These are phyloP conservation scores for Suhomyces wounanorum DNA, from an alignment of 1,139 yeast genomes.

Conservation along the genomic window DNA sequence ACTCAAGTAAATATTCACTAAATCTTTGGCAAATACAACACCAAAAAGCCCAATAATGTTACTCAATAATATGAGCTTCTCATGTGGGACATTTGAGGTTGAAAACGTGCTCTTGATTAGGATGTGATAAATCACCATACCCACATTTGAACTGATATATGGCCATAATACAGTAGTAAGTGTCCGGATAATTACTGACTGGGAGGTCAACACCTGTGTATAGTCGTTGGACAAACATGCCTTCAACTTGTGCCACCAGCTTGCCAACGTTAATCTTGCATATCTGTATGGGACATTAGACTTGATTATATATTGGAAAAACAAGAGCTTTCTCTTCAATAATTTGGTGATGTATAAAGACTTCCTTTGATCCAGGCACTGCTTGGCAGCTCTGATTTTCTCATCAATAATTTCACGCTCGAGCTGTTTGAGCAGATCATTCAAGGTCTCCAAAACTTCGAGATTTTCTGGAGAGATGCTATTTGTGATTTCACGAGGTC, in stretches of 20 bases:
- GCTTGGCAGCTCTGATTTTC: not conserved
- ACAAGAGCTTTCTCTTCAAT: conserved; percentile 4
- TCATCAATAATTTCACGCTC: conserved; percentile 3
- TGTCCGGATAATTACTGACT: conserved; percentile 30
- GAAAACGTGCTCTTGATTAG: conserved; percentile 13
- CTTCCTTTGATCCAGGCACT: not conserved
- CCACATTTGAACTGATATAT: conserved; percentile 38
- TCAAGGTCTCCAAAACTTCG: conserved; percentile 29
- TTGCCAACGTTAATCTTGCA: conserved; percentile 8
- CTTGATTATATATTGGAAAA: conserved; percentile 5
- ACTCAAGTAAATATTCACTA: conserved; percentile 34
- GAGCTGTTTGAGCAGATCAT: conserved; percentile 10
- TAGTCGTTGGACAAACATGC: conserved; percentile 43
- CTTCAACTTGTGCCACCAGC: conserved; percentile 25
- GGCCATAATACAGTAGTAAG: conserved; percentile 47
- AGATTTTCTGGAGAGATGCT: conserved; percentile 28
- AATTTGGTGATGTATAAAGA: not conserved
- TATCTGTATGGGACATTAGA: conserved; percentile 10
- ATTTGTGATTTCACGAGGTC: conserved; percentile 44
- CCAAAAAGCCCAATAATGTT: conserved; percentile 46
- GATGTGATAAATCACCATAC: conserved; percentile 24
- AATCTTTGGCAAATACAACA: conserved; percentile 43
- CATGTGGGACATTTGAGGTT: conserved; percentile 29
- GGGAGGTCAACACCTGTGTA: conserved; percentile 27
- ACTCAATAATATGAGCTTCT: conserved; percentile 43